Base-by-base conservation (phyloP, 2,329 filamentous ascomycete species). In the Xylaria sp. region DNA sequence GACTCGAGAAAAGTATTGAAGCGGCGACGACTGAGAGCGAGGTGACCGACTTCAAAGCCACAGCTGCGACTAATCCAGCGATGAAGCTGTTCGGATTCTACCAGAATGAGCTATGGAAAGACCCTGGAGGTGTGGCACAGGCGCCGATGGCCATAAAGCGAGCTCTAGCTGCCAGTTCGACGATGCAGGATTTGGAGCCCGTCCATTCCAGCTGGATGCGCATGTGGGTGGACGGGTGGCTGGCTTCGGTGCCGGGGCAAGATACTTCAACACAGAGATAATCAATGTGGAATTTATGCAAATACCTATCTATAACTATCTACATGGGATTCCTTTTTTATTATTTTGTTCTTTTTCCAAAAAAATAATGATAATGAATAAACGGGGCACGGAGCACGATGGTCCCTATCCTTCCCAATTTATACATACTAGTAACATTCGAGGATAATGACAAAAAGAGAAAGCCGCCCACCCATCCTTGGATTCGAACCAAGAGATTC, bases 151-250 rank as follows among this genome's bases (percentile, higher is more conserved):
- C 59, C 7, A 53, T 79, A 8, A 71, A 73, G 24, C 71, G 67
- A 1, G 54, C 65, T 12, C 59, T 73, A 17, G 74, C 72, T 12
- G 54, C 56, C 11, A 81, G 78, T 63, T 27, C 71, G 4, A 75
- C 69, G 14, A 60, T 81, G 51, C 67, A 71, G 9, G 55, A 57
- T 1, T 50, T 81, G 62, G 58, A 69, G 6, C 72, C 75, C 1
- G 72, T 82, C 1, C 74, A 69, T 19, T 9, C 53, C 0, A 71
- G 75, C 14, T 81, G 77, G 79, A 74, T 82, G 69, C 55, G 65
- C 12, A 78, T 77, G 55, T 82, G 79, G 79, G 67, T 81, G 48
- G 45, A 67, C 0, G 77, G 81, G 63, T 82, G 78, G 81, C 45
- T 68, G 50, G 42, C 27, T 30, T 5, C 19, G 51, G 50, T 12